A percentile compares a stretch with the other conserved stretches of the same genome.
phyloP scores from a whole-genome alignment of 345 rosid genomes.

The Syzygium grande region DNA sequence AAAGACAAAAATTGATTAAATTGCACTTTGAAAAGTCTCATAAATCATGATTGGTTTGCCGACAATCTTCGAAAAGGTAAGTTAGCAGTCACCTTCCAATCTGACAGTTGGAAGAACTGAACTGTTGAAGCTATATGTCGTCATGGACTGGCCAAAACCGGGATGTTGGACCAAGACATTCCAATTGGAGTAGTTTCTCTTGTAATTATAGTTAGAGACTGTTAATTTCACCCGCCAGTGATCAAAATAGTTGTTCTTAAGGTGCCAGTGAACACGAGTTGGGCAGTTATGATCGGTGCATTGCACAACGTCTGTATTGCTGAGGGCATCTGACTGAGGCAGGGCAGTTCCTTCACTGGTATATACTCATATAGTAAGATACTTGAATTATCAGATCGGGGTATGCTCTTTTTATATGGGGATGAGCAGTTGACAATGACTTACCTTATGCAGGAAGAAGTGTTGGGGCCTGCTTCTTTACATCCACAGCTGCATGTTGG shows the following conservation, averaged over 20 bases:
- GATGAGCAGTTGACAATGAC: neutral
- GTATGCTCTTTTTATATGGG: neutral
- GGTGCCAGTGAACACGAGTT: constrained; percentile 48
- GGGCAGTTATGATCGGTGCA: constrained; percentile 62
- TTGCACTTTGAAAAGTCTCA: neutral
- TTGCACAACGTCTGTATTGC: constrained; percentile 21
- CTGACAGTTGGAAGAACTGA: constrained; percentile 33
- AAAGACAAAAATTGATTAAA: neutral
- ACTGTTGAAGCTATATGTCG: constrained; percentile 41
- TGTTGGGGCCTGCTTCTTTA: constrained; percentile 22
- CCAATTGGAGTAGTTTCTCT: constrained; percentile 49
- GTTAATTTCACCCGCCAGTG: constrained; percentile 51
- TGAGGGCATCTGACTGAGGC: neutral
- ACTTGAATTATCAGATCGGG: neutral
- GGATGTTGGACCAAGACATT: constrained; percentile 52
- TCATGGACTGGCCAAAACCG: constrained; percentile 29
- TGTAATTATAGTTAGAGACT: constrained; percentile 37
- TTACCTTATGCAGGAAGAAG: constrained; percentile 40
- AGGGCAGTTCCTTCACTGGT: constrained; percentile 18
- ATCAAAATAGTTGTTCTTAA: constrained; percentile 34
- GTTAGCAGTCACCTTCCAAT: constrained; percentile 21
- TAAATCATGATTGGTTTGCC: neutral
- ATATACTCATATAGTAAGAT: neutral
- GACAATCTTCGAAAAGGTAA: neutral
- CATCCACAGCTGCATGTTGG: constrained; percentile 59